Base-by-base conservation (phyloP, 2,329 filamentous ascomycete species). In the Passalora sequoiae region DNA sequence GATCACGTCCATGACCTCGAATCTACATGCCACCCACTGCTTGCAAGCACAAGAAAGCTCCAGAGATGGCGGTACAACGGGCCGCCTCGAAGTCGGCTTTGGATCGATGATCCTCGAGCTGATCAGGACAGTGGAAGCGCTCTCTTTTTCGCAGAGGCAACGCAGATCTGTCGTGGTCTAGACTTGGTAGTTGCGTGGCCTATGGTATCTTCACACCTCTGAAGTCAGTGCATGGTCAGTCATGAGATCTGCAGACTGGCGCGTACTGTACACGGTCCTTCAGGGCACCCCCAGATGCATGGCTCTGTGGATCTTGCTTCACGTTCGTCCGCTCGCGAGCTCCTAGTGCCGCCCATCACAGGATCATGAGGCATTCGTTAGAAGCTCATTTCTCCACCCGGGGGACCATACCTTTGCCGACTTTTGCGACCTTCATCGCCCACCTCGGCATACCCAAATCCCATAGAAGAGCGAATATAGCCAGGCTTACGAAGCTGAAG, bases 381-480 rank as follows among this genome's bases (percentile, higher is more conserved):
- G 15, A 3, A 21, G 7, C 33, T 36, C 33, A 36, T 13, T 36
- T 36, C 33, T 36, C 33, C 8, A n/a, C 33, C 9, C 15, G 5
- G 3, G 17, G 19, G 8, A 24, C 4, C 9, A 36, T 21, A 12
- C 20, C 16, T 12, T 36, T 9, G 19, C 33, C 19, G 13, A 20
- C 33, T n/a, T 20, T 17, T 12, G 15, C 9, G 19, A 36, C 19
- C 20, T 36, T 36, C 20, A 20, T 24, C 6, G 33, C 33, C 33
- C 33, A 36, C 15, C n/a, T 36, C 16, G 24, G 33, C 33, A 36
- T 24, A 20, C 33, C 33, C 19, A 36, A 20, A 24, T 36, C 33
- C 19, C 33, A 36, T 7, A 36, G 16, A n/a, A 36, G 15, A n/a
- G 17, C 33, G n/a, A 36, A 24, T 24, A 12, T 22, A 8, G 33